Percentiles rank a stretch among this genome's conserved stretches.
Evolutionary conservation across 345 rosid genomes (phyloP).

Genomic region (Brassica nigra): DNA sequence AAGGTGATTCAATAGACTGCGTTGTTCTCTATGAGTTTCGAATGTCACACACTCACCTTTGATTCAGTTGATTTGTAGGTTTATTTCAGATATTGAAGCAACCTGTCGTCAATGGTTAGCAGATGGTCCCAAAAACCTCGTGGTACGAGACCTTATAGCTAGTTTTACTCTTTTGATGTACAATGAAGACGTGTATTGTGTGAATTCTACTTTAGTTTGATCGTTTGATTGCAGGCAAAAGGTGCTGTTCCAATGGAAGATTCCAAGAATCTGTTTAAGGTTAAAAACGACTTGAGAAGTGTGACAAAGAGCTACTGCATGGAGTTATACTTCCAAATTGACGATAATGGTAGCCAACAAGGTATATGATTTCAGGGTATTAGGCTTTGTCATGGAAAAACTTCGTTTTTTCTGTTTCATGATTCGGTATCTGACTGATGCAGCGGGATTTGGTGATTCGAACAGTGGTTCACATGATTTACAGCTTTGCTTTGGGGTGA

Average conservation of each 20-base stretch:
- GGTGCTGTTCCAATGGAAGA: conserved; percentile 69
- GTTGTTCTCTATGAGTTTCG: background rate
- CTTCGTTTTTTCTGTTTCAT: conserved; percentile 37
- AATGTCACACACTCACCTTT: conserved; percentile 1
- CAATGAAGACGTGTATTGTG: background rate
- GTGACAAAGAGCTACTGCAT: conserved; percentile 72
- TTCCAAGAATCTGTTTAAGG: conserved; percentile 59
- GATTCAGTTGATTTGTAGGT: conserved; percentile 49
- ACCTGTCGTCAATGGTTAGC: conserved; percentile 91
- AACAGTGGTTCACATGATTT: conserved; percentile 68
- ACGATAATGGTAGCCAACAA: conserved; percentile 47
- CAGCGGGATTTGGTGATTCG: conserved; percentile 72
- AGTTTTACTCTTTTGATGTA: background rate
- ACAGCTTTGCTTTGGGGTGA: conserved; percentile 93
- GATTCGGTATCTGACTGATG: conserved; percentile 41
- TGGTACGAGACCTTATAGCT: conserved; percentile 50
- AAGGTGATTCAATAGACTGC: conserved; percentile 48
- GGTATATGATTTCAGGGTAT: conserved; percentile 29
- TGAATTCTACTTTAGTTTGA: conserved; percentile 17
- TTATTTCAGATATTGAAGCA: conserved; percentile 94
- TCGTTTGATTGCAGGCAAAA: conserved; percentile 59
- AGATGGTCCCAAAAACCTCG: conserved; percentile 79
- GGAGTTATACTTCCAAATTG: conserved; percentile 75
- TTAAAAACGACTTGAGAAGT: conserved; percentile 69
- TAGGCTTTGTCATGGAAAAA: conserved; percentile 13